Percentiles rank a stretch among this genome's conserved stretches.
Conservation (phyloP, 805 yeast species). For the Pichia paraexigua region DNA sequence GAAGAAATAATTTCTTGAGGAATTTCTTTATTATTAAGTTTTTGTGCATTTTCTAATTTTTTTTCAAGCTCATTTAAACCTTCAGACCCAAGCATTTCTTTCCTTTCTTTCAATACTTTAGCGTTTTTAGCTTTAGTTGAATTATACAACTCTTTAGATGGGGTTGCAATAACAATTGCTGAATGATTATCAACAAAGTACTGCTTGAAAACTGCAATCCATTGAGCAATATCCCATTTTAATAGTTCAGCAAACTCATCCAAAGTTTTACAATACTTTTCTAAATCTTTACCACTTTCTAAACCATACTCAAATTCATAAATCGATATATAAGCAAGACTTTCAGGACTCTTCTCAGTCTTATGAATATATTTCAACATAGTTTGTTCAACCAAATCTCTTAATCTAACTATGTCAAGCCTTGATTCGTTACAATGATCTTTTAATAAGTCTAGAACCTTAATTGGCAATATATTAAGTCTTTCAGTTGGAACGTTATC, state of each 20-base stretch:
- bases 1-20: slow-evolving; percentile 56
- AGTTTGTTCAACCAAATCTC: slow-evolving; percentile 58
- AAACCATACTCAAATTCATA: slow-evolving; percentile 77
- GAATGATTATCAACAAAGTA: slow-evolving; percentile 55
- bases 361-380: slow-evolving; percentile 52
- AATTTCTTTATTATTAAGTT: slow-evolving; percentile 63
- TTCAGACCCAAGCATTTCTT: slow-evolving; percentile 42
- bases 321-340: slow-evolving; percentile 59
- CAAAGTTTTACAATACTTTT: slow-evolving; percentile 45
- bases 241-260: slow-evolving; percentile 51
- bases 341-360: slow-evolving; percentile 55
- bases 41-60: slow-evolving; percentile 53
- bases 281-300: slow-evolving; percentile 48
- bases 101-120: slow-evolving; percentile 41
- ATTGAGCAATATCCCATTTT: slow-evolving; percentile 56
- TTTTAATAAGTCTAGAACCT: slow-evolving; percentile 42
- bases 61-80: slow-evolving; percentile 49
- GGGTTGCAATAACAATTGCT: slow-evolving; percentile 62
- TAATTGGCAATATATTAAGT: slow-evolving; percentile 44
- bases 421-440: slow-evolving; percentile 41
- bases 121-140: slow-evolving; percentile 43
- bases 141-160: slow-evolving; percentile 56
- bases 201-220: slow-evolving; percentile 50
- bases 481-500: slow-evolving; percentile 71
- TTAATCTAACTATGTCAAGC: slow-evolving; percentile 59